Evolutionary conservation across 2,329 filamentous ascomycete species (phyloP).

Genomic region (Cladobotryum mycophilum): DNA sequence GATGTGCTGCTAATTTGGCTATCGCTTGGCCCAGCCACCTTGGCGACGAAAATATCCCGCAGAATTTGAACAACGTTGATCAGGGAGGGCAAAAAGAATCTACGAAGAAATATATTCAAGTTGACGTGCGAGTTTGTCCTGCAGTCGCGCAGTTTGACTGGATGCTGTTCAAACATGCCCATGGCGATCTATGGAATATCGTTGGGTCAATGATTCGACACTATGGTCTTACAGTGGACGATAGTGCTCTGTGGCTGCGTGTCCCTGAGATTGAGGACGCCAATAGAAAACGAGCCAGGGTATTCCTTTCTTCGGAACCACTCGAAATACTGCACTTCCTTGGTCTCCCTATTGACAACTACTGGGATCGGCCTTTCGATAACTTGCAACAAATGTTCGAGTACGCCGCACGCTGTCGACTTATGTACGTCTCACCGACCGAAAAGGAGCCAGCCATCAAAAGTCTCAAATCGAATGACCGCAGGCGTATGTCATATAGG

Average conservation of each 20-base stretch:
- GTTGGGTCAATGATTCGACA: conserved; percentile 58
- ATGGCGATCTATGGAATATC: conserved; percentile 65
- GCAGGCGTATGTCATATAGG: conserved; percentile 48
- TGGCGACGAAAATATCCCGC: neutral
- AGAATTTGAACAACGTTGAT: neutral
- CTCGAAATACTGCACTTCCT: conserved; percentile 54
- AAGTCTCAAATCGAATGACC: conserved; percentile 48
- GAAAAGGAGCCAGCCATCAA: conserved; percentile 21
- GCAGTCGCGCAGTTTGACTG: conserved; percentile 45
- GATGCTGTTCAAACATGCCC: conserved; percentile 61
- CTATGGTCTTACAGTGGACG: conserved; percentile 60
- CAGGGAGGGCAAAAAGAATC: neutral
- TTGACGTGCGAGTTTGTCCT: conserved; percentile 58
- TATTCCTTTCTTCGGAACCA: conserved; percentile 57
- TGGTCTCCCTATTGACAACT: conserved; percentile 41
- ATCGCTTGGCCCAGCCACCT: conserved; percentile 44
- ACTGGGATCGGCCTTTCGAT: conserved; percentile 51
- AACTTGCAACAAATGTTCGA: conserved; percentile 52
- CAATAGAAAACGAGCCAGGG: conserved; percentile 49
- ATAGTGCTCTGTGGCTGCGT: conserved; percentile 57
- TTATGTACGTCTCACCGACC: conserved; percentile 45
- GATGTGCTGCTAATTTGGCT: conserved; percentile 40
- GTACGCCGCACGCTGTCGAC: conserved; percentile 51
- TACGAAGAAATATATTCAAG: conserved; percentile 47
- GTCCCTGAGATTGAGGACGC: conserved; percentile 60